phyloP scores from a whole-genome alignment of 2,329 filamentous ascomycete species.

The Colletotrichum agaves region DNA sequence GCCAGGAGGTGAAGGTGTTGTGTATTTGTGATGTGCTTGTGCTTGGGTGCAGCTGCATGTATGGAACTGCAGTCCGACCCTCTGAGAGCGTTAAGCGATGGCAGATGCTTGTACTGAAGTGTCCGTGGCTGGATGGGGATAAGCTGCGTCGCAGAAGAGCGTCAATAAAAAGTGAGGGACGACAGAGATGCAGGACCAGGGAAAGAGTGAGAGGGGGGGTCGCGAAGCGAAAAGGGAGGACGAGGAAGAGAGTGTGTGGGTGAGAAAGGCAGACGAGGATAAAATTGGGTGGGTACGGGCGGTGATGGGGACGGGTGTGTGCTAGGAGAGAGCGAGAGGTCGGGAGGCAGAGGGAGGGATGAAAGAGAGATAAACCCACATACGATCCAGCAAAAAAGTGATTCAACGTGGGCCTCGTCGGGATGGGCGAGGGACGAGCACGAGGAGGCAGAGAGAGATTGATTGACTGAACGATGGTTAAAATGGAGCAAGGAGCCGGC shows the following conservation, averaged over 20 bases:
- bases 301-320: conserved; percentile 14
- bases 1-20: not conserved
- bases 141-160: conserved; percentile 31
- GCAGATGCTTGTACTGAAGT: conserved; percentile 16
- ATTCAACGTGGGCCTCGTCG: conserved; percentile 34
- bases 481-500: conserved; percentile 36
- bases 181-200: conserved; percentile 27
- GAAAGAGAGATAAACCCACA: conserved; percentile 28
- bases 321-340: conserved; percentile 7
- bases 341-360: not conserved
- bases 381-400: conserved; percentile 31
- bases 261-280: not conserved
- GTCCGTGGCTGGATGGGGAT: conserved; percentile 13
- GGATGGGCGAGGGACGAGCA: conserved; percentile 35
- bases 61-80: conserved; percentile 19
- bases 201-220: conserved; percentile 13
- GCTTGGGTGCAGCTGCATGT: conserved; percentile 19
- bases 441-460: conserved; percentile 21
- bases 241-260: conserved; percentile 19
- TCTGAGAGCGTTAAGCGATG: conserved; percentile 7
- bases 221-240: conserved; percentile 11
- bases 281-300: not conserved
- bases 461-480: conserved; percentile 34
- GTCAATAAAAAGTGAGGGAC: conserved; percentile 29
- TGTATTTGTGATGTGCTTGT: conserved; percentile 18